Evolutionary conservation across 2,329 filamentous ascomycete genomes (phyloP).

Genomic region (Fusarium secorum): DNA sequence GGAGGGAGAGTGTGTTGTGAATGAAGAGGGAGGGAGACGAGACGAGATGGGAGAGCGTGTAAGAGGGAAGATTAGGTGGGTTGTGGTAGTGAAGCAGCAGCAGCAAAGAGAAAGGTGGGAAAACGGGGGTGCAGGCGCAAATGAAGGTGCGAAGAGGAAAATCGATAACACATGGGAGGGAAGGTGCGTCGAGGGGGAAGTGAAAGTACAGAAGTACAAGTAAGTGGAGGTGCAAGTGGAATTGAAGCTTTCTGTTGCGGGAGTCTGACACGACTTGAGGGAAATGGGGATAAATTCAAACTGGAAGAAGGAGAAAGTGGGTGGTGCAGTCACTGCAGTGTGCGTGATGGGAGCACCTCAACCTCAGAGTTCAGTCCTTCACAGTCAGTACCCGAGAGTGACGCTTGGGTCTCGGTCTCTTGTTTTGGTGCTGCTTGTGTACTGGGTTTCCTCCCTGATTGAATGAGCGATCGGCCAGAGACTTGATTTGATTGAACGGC

Average conservation of each 20-base stretch:
- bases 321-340: conserved; percentile 26
- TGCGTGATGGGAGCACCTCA: neutral
- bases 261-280: conserved; percentile 40
- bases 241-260: conserved; percentile 40
- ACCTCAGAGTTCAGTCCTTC: neutral
- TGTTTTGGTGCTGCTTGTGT: conserved; percentile 28
- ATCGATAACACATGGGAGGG: conserved; percentile 24
- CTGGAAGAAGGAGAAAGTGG: conserved; percentile 30
- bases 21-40: conserved; percentile 37
- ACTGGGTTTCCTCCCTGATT: conserved; percentile 34
- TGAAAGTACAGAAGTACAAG: conserved; percentile 30
- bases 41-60: conserved; percentile 39
- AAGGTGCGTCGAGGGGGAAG: conserved; percentile 30
- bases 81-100: conserved; percentile 41
- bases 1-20: conserved; percentile 35
- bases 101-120: conserved; percentile 33
- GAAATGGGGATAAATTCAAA: conserved; percentile 40
- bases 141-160: conserved; percentile 41
- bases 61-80: conserved; percentile 40
- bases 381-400: conserved; percentile 17
- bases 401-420: conserved; percentile 27
- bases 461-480: conserved; percentile 28
- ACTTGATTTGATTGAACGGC: conserved; percentile 33
- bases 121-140: conserved; percentile 35
- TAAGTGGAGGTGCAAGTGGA: conserved; percentile 32